phyloP scores from a whole-genome alignment of 1,284 basidiomycete species.

The Heliocybe sulcata region DNA sequence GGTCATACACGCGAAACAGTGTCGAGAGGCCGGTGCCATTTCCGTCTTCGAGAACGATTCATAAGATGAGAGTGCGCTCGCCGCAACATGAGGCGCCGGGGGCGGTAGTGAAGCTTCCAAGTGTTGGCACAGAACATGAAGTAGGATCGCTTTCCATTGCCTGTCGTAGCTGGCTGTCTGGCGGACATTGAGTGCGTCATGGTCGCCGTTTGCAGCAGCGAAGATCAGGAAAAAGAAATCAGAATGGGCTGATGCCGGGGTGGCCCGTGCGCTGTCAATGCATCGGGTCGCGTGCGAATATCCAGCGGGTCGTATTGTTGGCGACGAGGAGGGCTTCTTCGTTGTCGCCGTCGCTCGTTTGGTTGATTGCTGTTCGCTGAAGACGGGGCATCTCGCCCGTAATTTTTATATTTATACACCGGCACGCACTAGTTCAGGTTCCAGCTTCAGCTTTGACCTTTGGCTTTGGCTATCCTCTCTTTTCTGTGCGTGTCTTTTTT shows the following conservation, averaged over 20 bases:
- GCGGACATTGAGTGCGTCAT: too few species aligned
- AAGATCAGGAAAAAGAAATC: background rate
- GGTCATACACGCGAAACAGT: background rate
- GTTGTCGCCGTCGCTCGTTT: background rate
- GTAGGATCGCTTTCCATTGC: background rate
- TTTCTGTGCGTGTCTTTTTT: conserved; percentile 3
- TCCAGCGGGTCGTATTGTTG: background rate
- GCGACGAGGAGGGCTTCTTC: background rate
- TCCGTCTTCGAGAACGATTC: background rate
- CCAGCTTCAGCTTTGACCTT: background rate
- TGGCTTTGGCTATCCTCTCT: background rate
- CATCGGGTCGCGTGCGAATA: background rate
- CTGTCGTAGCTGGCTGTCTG: background rate
- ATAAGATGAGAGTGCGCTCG: background rate
- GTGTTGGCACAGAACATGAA: background rate
- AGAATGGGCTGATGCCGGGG: background rate
- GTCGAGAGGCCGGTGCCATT: background rate
- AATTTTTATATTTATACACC: conserved; percentile 1
- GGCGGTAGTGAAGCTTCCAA: background rate
- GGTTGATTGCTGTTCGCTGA: background rate
- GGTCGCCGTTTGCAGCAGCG: background rate
- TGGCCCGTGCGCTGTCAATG: background rate
- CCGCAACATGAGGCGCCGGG: background rate
- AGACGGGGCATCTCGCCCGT: background rate
- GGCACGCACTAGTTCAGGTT: background rate